A percentile compares a stretch with the other conserved stretches of the same genome.
Evolutionary conservation across 2,329 filamentous ascomycete species (phyloP).

Genomic region (Plenodomus tracheiphilus): DNA sequence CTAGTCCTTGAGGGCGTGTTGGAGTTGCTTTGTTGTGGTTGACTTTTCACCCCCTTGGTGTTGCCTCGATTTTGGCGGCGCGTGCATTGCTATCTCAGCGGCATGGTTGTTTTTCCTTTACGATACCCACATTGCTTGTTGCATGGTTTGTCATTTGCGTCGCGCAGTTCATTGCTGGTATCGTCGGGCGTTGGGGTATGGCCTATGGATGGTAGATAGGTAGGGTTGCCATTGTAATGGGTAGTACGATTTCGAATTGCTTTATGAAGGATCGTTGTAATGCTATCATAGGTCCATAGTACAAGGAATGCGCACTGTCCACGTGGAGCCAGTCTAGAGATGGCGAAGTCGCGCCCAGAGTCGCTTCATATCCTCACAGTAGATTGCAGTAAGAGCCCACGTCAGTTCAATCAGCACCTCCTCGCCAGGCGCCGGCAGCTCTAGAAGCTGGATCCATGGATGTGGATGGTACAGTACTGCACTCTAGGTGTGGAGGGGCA

Average conservation of each 20-base stretch:
- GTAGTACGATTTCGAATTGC: background rate
- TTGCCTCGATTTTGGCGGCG: constrained; percentile 1
- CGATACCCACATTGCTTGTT: constrained; percentile 19
- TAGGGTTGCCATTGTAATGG: background rate
- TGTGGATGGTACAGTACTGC: background rate
- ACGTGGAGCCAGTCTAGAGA: too few relatives aligned
- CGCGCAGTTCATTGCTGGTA: background rate
- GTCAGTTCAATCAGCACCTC: too few relatives aligned
- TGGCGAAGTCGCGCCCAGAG: too few relatives aligned
- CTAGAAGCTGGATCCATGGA: too few relatives aligned
- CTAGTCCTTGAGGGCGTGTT: constrained; percentile 37
- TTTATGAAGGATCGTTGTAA: background rate
- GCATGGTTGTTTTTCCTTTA: constrained; percentile 11
- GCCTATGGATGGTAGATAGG: background rate
- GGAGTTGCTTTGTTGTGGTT: background rate
- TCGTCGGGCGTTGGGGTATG: constrained; percentile 5
- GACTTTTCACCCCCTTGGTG: background rate
- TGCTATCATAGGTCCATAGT: too few relatives aligned
- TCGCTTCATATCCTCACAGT: too few relatives aligned
- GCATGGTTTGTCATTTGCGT: background rate
- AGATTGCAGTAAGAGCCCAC: too few relatives aligned
- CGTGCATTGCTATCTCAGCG: constrained; percentile 2
- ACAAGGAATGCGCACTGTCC: too few relatives aligned
- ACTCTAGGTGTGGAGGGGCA: background rate
- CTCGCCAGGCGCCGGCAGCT: too few relatives aligned